Percentiles rank a stretch among this genome's conserved stretches.
Conservation (phyloP, 306 rosid species). For the Medicago truncatula region DNA sequence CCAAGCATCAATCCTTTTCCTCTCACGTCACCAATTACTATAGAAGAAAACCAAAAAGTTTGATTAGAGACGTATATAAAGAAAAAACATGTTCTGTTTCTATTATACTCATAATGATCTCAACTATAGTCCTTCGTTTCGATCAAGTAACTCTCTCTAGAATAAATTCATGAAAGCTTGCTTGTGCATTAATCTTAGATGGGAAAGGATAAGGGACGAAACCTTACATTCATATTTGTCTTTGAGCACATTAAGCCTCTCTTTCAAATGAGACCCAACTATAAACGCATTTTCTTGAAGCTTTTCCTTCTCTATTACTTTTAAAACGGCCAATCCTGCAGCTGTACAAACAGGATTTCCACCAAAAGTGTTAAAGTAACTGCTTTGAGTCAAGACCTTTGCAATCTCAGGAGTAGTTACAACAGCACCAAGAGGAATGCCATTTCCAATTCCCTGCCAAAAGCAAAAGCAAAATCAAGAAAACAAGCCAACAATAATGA, state of each 20-base stretch:
- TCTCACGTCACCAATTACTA: conserved; percentile 90
- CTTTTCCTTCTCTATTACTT: conserved; percentile 85
- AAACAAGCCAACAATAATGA: conserved; percentile 18
- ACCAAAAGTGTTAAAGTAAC: conserved; percentile 89
- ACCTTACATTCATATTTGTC: conserved; percentile 77
- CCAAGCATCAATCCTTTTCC: conserved; percentile 93
- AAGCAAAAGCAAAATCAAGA: conserved; percentile 42
- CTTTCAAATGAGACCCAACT: conserved; percentile 79
- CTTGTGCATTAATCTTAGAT: not conserved
- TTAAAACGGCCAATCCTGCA: conserved; percentile 88
- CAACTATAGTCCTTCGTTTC: not conserved
- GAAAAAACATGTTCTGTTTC: not conserved
- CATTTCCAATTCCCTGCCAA: conserved; percentile 90
- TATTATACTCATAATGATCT: not conserved
- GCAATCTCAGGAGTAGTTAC: conserved; percentile 96
- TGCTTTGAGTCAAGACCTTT: conserved; percentile 71
- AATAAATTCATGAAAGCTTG: not conserved
- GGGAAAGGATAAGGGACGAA: conserved; percentile 11
- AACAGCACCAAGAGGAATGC: conserved; percentile 97
- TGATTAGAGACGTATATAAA: not conserved
- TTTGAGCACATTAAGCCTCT: conserved; percentile 66
- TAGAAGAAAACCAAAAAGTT: conserved; percentile 27
- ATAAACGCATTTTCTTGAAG: conserved; percentile 80
- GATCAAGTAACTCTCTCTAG: not conserved
- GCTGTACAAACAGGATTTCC: conserved; percentile 96